Base-by-base conservation (phyloP, 805 yeast species). In the Hemisphaericaspora nanyangensis region DNA sequence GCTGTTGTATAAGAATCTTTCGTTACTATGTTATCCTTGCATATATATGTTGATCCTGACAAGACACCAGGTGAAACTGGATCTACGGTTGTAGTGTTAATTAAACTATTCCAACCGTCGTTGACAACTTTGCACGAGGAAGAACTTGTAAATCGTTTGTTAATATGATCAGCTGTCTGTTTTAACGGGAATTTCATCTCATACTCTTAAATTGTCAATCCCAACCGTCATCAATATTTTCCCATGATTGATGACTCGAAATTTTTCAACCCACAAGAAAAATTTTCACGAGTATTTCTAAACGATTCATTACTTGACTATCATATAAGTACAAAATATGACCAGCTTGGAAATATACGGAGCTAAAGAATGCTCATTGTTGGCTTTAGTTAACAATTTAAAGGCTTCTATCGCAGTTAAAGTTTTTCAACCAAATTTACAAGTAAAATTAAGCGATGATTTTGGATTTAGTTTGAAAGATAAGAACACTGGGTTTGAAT, bases 21-120 rank as follows among this genome's bases (percentile, higher is more conserved):
- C 0, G 96, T 54, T 30, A 79, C 77, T 35, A 90, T 81, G 55
- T 88, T 89, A 61, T 91, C 98, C 52, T 93, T 95, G 7, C 47
- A 55, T 3, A 52, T 39, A 30, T 40, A 54, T 2, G 45, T 47
- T 6, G 47, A 42, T 18, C 45, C 49, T 5, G 37, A 27, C n/a
- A 40, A 27, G 7, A 8, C n/a, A 4, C 42, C 42, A 5, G 25
- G 13, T 2, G 17, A 5, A 8, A 5, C n/a, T 22, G 39, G 38
- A 6, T 27, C 13, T 5, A 28, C 19, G 8, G 5, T n/a, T 11
- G 31, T 12, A 2, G 17, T 15, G 26, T 5, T 22, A 5, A 22
- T 22, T 8, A 22, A 8, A 22, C 26, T 22, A 22, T 22, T 22
- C 26, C 26, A 22, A 22, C 11, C 11, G 26, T 22, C 26, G 11